phyloP scores from a whole-genome alignment of 2,329 filamentous ascomycete genomes.

The Fusarium duplospermum region DNA sequence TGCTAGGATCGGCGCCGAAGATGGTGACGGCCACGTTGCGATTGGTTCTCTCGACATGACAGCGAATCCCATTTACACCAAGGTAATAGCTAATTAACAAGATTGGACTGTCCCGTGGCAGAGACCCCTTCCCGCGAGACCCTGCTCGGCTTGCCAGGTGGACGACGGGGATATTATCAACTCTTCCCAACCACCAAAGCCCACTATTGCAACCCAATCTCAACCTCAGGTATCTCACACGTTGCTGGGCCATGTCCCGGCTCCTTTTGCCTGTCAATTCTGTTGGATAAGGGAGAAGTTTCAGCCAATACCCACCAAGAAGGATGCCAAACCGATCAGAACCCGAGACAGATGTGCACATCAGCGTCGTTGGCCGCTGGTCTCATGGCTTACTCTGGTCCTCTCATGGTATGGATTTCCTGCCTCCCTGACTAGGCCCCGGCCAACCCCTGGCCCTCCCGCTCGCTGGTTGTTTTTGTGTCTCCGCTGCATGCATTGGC shows the following conservation, averaged over 20 bases:
- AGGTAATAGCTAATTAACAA: neutral
- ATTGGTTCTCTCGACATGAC: slow-evolving; percentile 4
- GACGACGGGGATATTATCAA: slow-evolving; percentile 23
- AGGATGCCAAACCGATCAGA: neutral
- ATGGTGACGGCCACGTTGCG: slow-evolving; percentile 1
- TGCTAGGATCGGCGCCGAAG: slow-evolving; percentile 17
- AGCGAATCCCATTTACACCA: neutral
- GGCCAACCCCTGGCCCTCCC: slow-evolving; percentile 1
- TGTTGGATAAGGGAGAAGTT: slow-evolving; percentile 6
- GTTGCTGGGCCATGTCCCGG: neutral
- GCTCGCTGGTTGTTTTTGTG: slow-evolving; percentile 1
- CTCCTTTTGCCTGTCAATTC: neutral
- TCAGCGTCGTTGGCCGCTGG: neutral
- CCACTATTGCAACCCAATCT: slow-evolving; percentile 32
- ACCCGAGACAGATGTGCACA: slow-evolving; percentile 14
- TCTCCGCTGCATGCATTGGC: slow-evolving; percentile 14
- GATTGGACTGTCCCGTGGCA: neutral
- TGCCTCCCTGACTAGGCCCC: neutral
- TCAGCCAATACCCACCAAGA: neutral
- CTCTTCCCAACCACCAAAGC: slow-evolving; percentile 17
- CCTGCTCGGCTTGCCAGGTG: slow-evolving; percentile 1
- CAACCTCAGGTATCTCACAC: slow-evolving; percentile 5
- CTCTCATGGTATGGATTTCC: slow-evolving; percentile 4
- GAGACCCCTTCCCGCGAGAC: slow-evolving; percentile 12
- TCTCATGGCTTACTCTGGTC: neutral